These are phyloP conservation scores for Nicotiana benthamiana DNA, from an alignment of 257 asterid genomes.

Conservation along the genomic window DNA sequence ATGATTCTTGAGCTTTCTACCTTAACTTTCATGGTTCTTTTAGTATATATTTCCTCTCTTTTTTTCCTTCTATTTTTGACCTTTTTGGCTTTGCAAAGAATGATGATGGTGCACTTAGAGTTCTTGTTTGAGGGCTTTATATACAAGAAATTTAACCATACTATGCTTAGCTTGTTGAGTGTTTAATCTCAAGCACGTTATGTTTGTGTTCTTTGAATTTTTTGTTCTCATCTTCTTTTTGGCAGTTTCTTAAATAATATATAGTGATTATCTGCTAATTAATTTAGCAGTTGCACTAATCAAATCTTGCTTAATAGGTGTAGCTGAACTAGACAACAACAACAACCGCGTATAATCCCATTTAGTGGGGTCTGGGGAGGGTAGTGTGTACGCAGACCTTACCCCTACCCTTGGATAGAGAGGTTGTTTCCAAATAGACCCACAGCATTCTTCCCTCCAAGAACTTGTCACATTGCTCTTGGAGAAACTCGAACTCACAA, in stretches of 20 bases:
- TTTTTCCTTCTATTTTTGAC: too few species aligned
- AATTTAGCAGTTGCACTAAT: background rate
- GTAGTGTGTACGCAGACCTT: too few species aligned
- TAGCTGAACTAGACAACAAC: background rate
- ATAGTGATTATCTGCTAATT: too few species aligned
- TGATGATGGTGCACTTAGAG: background rate
- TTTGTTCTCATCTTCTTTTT: too few species aligned
- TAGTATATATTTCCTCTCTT: background rate
- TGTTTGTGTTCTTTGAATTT: background rate
- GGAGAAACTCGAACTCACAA: too few species aligned
- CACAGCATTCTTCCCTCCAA: too few species aligned
- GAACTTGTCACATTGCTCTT: too few species aligned
- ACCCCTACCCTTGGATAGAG: too few species aligned
- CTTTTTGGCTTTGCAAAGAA: background rate
- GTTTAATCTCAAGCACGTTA: background rate
- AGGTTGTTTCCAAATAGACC: too few species aligned
- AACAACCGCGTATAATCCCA: too few species aligned
- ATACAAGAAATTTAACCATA: background rate
- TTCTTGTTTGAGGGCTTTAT: background rate
- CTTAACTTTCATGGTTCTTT: conserved; percentile 40
- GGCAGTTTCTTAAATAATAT: background rate
- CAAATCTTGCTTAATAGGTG: background rate
- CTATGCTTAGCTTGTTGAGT: background rate
- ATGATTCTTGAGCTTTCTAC: conserved; percentile 41
- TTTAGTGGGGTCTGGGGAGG: too few species aligned